Evolutionary conservation across 2,329 filamentous ascomycete species (phyloP).

Genomic region (Davidsoniella eucalypti): DNA sequence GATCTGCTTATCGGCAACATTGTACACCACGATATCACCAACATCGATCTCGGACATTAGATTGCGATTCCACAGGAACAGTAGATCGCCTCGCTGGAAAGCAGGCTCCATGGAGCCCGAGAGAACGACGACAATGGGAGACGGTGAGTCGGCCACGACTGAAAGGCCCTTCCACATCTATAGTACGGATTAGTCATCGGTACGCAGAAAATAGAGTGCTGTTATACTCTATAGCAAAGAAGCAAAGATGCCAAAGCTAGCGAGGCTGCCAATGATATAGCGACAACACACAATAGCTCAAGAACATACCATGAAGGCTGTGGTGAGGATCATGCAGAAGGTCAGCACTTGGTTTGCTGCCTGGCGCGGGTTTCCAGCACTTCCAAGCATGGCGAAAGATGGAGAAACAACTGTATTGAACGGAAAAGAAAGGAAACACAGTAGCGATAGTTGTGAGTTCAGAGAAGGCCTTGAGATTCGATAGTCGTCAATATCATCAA

Average conservation of each 20-base stretch:
- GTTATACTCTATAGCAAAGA: background rate
- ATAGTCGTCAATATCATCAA: background rate
- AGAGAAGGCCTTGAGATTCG: background rate
- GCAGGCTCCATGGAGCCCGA: conserved; percentile 75
- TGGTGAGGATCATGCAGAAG: conserved; percentile 78
- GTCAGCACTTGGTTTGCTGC: conserved; percentile 70
- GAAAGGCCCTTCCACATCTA: conserved; percentile 80
- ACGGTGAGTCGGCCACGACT: conserved; percentile 57
- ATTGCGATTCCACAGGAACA: conserved; percentile 64
- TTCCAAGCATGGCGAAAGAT: conserved; percentile 42
- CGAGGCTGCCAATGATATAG: background rate
- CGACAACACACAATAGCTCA: background rate
- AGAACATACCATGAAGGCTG: conserved; percentile 63
- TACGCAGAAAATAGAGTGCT: background rate
- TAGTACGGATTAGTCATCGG: background rate
- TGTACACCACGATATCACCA: conserved; percentile 48
- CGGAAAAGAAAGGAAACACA: background rate
- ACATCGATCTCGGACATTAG: conserved; percentile 37
- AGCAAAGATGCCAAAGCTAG: background rate
- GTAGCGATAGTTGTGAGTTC: too few relatives aligned
- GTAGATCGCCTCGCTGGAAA: conserved; percentile 60
- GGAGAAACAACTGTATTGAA: background rate
- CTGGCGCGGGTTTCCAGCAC: conserved; percentile 61
- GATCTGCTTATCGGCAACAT: conserved; percentile 84
- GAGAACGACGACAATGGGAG: conserved; percentile 68